Evolutionary conservation across 2,329 filamentous ascomycete genomes (phyloP).

Genomic region (Chaetomium sp.): DNA sequence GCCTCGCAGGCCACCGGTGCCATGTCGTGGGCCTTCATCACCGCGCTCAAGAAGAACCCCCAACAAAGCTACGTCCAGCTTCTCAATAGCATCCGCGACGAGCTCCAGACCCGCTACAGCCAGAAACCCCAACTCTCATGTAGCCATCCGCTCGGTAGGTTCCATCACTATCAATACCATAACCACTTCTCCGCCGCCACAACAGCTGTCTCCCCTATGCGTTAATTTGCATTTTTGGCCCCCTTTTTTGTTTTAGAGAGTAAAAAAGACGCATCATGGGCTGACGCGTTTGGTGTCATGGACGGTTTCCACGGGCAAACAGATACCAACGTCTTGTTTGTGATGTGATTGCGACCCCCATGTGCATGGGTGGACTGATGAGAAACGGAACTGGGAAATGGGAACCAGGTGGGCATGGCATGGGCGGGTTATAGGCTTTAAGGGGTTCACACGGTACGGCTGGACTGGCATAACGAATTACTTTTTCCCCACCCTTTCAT

Average conservation of each 20-base stretch:
- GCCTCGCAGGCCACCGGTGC: slow-evolving; percentile 86
- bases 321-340: slow-evolving; percentile 59
- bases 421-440: no score
- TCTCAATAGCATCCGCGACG: slow-evolving; percentile 91
- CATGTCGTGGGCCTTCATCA: slow-evolving; percentile 98
- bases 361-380: neutral
- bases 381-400: neutral
- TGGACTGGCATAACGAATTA: no score
- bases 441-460: no score
- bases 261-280: neutral
- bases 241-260: no score
- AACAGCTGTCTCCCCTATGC: no score
- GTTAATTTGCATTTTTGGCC: no score
- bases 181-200: neutral
- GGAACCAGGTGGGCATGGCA: no score
- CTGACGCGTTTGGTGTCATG: slow-evolving; percentile 10
- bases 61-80: slow-evolving; percentile 97
- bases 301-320: slow-evolving; percentile 7
- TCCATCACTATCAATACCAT: neutral
- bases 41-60: slow-evolving; percentile 87
- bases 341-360: slow-evolving; percentile 42
- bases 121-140: slow-evolving; percentile 97
- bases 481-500: no score
- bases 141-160: slow-evolving; percentile 88
- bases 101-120: slow-evolving; percentile 77